phyloP scores from a whole-genome alignment of 306 rosid genomes.

The Prinsepia uniflora region DNA sequence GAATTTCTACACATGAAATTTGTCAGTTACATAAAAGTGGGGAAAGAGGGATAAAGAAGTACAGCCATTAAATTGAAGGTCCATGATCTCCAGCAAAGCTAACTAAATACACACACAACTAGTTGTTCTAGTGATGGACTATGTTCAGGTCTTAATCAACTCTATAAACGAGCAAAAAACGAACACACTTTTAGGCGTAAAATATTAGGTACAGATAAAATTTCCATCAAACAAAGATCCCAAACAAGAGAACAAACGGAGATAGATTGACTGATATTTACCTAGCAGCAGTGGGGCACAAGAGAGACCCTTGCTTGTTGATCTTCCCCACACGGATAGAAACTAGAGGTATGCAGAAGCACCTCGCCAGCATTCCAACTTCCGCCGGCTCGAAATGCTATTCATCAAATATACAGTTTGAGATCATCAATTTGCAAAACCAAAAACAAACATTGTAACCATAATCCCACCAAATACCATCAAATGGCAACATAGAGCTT shows the following conservation, averaged over 20 bases:
- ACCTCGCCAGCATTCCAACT: constrained; percentile 93
- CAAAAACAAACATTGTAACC: background rate
- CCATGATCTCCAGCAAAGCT: background rate
- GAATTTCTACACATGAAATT: background rate
- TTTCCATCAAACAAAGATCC: constrained; percentile 1
- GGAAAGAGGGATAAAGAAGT: background rate
- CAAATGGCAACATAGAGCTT: constrained; percentile 23
- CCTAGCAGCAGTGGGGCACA: constrained; percentile 73
- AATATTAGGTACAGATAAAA: background rate
- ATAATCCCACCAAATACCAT: background rate
- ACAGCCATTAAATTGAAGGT: background rate
- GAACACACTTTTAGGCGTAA: background rate
- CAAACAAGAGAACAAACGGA: constrained; percentile 2
- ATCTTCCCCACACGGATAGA: constrained; percentile 87
- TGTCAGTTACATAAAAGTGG: background rate
- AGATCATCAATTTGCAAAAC: constrained; percentile 10
- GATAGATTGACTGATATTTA: constrained; percentile 24
- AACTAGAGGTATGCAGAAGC: constrained; percentile 95
- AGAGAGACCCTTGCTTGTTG: constrained; percentile 57
- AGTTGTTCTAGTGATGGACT: background rate
- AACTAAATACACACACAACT: background rate
- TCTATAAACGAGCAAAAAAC: background rate
- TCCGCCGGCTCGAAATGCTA: constrained; percentile 97
- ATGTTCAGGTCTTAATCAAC: background rate
- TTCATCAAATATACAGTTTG: constrained; percentile 13